These are phyloP conservation scores for Suillus americanus DNA, from an alignment of 768 basidiomycete species.

Conservation along the genomic window DNA sequence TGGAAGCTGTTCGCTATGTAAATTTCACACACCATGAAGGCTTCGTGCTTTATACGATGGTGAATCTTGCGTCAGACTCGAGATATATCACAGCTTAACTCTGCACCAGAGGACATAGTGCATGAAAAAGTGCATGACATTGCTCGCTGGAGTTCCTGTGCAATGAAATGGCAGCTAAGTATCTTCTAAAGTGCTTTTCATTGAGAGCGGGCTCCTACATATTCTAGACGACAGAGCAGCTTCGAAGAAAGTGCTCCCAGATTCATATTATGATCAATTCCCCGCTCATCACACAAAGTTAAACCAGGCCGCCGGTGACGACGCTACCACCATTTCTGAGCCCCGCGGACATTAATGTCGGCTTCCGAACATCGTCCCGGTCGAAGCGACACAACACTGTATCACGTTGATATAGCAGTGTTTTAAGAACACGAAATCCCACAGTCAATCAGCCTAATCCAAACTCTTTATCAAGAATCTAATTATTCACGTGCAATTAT, in stretches of 20 bases:
- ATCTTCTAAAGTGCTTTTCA: not conserved
- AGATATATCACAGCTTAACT: not conserved
- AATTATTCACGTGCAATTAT: not conserved
- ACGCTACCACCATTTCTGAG: not conserved
- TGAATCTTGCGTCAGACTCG: not conserved
- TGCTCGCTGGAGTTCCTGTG: not conserved
- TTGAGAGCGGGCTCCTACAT: not conserved
- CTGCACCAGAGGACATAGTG: not conserved
- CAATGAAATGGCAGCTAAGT: not conserved
- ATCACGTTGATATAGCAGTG: not conserved
- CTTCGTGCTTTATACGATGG: not conserved
- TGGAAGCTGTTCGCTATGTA: not conserved
- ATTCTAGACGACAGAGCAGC: not conserved
- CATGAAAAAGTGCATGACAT: not conserved
- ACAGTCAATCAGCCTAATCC: no score
- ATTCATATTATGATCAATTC: not conserved
- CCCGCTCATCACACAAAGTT: not conserved
- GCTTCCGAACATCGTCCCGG: not conserved
- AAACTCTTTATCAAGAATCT: not conserved
- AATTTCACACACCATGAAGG: not conserved
- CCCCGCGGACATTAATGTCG: not conserved
- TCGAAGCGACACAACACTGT: not conserved
- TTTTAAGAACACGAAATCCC: not conserved
- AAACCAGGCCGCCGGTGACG: not conserved
- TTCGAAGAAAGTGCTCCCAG: not conserved